phyloP scores from a whole-genome alignment of 371 early-diverging fungal species.

The Encephalitozoon romaleae region DNA sequence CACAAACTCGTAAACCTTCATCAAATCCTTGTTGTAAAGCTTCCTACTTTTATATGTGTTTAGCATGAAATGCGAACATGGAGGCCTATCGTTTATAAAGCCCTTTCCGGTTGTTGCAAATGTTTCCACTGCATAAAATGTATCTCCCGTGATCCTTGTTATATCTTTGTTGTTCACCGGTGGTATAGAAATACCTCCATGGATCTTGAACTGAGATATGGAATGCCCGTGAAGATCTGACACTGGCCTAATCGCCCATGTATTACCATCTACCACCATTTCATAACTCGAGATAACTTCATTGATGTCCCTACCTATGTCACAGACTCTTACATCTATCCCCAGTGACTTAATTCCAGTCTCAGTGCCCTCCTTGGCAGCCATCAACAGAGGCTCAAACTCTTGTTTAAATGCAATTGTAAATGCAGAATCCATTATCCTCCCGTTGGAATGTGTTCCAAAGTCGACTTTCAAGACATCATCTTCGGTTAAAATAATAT shows the following conservation, averaged over 20 bases:
- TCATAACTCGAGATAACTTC: slow-evolving; percentile 97
- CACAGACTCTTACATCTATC: slow-evolving; percentile 84
- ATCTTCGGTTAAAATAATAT: slow-evolving; percentile 70
- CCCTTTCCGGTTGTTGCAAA: slow-evolving; percentile 96
- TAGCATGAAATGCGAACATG: slow-evolving; percentile 84
- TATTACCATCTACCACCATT: slow-evolving; percentile 81
- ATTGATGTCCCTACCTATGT: slow-evolving; percentile 90
- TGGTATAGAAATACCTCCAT: slow-evolving; percentile 90
- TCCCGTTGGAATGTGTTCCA: slow-evolving; percentile 88
- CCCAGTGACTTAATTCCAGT: slow-evolving; percentile 85
- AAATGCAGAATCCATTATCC: slow-evolving; percentile 94
- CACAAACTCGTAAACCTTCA: slow-evolving; percentile 73
- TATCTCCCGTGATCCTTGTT: slow-evolving; percentile 88
- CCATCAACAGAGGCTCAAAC: slow-evolving; percentile 74
- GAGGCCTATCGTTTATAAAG: slow-evolving; percentile 76
- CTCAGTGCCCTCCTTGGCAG: slow-evolving; percentile 89
- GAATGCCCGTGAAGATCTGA: slow-evolving; percentile 93
- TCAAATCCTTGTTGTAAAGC: slow-evolving; percentile 66
- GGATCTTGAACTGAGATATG: slow-evolving; percentile 84
- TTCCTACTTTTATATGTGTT: slow-evolving; percentile 33
- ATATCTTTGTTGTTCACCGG: slow-evolving; percentile 77
- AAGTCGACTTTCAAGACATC: slow-evolving; percentile 98
- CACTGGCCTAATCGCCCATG: slow-evolving; percentile 74
- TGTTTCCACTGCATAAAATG: slow-evolving; percentile 93
- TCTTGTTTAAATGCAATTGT: slow-evolving; percentile 84